These are phyloP conservation scores for Teratosphaeria destructans DNA, from an alignment of 2,329 filamentous ascomycete species.

Conservation along the genomic window DNA sequence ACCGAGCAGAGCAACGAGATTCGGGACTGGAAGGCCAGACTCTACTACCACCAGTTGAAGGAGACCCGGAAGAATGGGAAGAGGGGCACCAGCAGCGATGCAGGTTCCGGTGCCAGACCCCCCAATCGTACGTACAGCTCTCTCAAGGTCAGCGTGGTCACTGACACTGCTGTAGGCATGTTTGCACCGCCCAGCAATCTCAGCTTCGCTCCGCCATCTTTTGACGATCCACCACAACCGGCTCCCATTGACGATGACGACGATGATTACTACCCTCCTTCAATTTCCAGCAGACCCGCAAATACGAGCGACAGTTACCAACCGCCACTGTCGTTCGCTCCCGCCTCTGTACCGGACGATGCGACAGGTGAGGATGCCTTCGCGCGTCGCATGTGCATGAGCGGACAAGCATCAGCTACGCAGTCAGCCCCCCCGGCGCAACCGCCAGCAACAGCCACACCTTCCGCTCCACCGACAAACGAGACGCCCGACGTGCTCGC, in stretches of 20 bases:
- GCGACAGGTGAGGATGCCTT: slow-evolving; percentile 61
- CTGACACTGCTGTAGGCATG: slow-evolving; percentile 16
- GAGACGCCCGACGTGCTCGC: slow-evolving; percentile 11
- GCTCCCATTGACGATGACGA: slow-evolving; percentile 4
- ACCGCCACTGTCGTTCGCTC: slow-evolving; percentile 32
- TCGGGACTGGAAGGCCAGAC: slow-evolving; percentile 71
- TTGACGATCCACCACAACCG: slow-evolving; percentile 6
- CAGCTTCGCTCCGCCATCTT: slow-evolving; percentile 14
- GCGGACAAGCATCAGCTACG: slow-evolving; percentile 25
- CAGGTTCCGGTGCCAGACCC: slow-evolving; percentile 18
- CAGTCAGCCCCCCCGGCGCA: slow-evolving; percentile 14
- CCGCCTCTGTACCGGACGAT: slow-evolving; percentile 42
- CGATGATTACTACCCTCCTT: slow-evolving; percentile 13
- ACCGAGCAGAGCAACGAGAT: slow-evolving; percentile 74
- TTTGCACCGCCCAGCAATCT: slow-evolving; percentile 14
- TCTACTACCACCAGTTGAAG: slow-evolving; percentile 60
- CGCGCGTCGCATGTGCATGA: slow-evolving; percentile 49
- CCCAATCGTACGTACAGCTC: not conserved
- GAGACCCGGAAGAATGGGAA: slow-evolving; percentile 27
- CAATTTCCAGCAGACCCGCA: slow-evolving; percentile 28
- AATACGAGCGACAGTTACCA: slow-evolving; percentile 41
- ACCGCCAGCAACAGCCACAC: slow-evolving; percentile 13
- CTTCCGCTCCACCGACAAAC: not conserved
- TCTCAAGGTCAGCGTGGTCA: not conserved
- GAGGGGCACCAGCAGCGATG: slow-evolving; percentile 30